Evolutionary conservation across 2,329 filamentous ascomycete genomes (phyloP).

Genomic region (Cercospora sp.): DNA sequence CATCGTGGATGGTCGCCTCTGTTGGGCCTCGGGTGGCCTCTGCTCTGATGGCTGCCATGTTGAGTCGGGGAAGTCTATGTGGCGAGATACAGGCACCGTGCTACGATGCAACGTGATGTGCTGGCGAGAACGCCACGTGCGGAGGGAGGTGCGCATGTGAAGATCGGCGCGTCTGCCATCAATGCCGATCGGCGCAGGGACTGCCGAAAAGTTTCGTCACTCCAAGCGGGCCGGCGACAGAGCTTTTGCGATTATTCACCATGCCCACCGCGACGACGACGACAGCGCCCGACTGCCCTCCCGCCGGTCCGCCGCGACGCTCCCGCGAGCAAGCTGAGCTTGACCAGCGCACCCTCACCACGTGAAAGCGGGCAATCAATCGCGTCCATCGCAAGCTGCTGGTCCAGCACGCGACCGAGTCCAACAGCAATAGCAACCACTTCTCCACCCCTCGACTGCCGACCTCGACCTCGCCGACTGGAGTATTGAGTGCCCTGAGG

Average conservation of each 20-base stretch:
- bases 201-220: constrained; percentile 7
- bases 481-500: neutral
- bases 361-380: neutral
- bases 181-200: constrained; percentile 5
- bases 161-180: neutral
- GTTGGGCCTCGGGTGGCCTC: neutral
- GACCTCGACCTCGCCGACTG: neutral
- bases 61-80: neutral
- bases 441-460: neutral
- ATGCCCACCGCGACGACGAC: constrained; percentile 1
- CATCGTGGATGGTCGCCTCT: constrained; percentile 1
- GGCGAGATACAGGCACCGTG: neutral
- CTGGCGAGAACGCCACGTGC: constrained; percentile 3
- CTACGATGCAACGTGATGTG: neutral
- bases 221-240: neutral
- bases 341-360: neutral
- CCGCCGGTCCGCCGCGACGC: constrained; percentile 7
- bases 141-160: constrained; percentile 1
- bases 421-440: neutral
- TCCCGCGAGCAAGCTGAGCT: constrained; percentile 7
- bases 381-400: neutral
- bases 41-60: constrained; percentile 7
- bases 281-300: neutral
- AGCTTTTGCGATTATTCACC: constrained; percentile 10
- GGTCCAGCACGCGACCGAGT: neutral